Evolutionary conservation across 768 basidiomycete species (phyloP).

Genomic region (Tremella yokohamensis): DNA sequence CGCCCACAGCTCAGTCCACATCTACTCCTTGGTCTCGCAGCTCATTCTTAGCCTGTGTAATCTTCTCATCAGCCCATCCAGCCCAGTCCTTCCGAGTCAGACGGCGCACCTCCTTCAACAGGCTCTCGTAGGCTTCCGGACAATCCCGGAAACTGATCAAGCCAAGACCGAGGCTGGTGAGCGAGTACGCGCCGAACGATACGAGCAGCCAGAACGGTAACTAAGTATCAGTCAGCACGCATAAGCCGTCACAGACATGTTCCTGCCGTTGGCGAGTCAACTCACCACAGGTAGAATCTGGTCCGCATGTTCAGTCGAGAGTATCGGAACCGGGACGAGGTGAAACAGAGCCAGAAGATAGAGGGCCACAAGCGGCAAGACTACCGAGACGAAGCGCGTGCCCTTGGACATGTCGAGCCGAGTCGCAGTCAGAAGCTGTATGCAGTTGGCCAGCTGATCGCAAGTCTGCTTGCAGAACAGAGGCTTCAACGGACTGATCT

Average conservation of each 20-base stretch:
- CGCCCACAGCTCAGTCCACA: slow-evolving; percentile 56
- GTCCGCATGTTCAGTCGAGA: slow-evolving; percentile 55
- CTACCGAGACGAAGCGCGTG: slow-evolving; percentile 57
- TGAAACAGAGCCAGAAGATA: slow-evolving; percentile 63
- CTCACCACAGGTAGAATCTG: slow-evolving; percentile 64
- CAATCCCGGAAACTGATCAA: slow-evolving; percentile 70
- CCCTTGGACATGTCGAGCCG: slow-evolving; percentile 63
- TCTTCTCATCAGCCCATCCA: slow-evolving; percentile 50
- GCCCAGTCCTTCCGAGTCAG: background rate
- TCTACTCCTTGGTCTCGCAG: slow-evolving; percentile 61
- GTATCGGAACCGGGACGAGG: slow-evolving; percentile 59
- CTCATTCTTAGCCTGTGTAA: slow-evolving; percentile 60
- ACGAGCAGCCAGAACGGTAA: slow-evolving; percentile 80
- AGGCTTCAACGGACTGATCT: too few relatives aligned
- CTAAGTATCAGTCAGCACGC: slow-evolving; percentile 49
- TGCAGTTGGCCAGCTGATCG: too few relatives aligned
- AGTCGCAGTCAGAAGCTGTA: too few relatives aligned
- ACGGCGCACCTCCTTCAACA: slow-evolving; percentile 54
- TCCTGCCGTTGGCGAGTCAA: slow-evolving; percentile 6
- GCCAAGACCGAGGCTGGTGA: slow-evolving; percentile 73
- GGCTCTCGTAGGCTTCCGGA: slow-evolving; percentile 71
- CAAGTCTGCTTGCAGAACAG: too few relatives aligned
- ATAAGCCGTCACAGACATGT: too few relatives aligned
- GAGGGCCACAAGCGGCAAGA: slow-evolving; percentile 54
- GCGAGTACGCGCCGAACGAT: slow-evolving; percentile 72